Evolutionary conservation across 495 filamentous ascomycete genomes (phyloP).

Genomic region (Talaromyces thailandensis): DNA sequence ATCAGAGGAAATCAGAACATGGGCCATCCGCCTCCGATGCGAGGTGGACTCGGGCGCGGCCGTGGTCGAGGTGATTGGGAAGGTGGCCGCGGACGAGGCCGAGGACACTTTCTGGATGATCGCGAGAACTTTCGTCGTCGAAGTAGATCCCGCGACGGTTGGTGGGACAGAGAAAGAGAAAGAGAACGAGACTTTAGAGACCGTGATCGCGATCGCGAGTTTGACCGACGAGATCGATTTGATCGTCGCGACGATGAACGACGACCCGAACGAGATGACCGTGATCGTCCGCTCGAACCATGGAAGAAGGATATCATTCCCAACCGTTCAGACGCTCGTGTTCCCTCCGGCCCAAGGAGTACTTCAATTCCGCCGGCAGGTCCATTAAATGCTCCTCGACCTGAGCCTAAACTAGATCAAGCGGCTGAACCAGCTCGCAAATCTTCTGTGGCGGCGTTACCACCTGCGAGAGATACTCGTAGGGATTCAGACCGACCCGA

Average conservation of each 20-base stretch:
- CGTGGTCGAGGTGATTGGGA: conserved; percentile 63
- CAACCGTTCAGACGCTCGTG: conserved; percentile 12
- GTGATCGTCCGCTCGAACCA: conserved; percentile 51
- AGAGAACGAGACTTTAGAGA: conserved; percentile 33
- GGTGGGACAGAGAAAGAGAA: conserved; percentile 39
- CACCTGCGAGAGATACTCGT: conserved; percentile 23
- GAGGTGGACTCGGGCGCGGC: conserved; percentile 49
- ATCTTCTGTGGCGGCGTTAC: conserved; percentile 9
- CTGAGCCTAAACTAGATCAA: conserved; percentile 15
- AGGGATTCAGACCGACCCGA: conserved; percentile 37
- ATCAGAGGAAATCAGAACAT: conserved; percentile 16
- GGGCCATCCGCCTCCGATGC: conserved; percentile 29
- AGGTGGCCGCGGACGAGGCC: conserved; percentile 43
- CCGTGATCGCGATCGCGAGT: conserved; percentile 18
- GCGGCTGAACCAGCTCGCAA: conserved; percentile 35
- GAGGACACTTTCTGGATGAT: conserved; percentile 49
- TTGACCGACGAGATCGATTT: conserved; percentile 29
- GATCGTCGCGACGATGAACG: conserved; percentile 41
- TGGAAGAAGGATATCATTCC: conserved; percentile 41
- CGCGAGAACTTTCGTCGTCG: conserved; percentile 47
- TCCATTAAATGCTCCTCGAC: conserved; percentile 1
- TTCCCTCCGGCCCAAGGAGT: conserved; percentile 21
- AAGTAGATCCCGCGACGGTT: conserved; percentile 62
- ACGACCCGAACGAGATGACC: conserved; percentile 38
- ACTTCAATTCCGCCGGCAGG: conserved; percentile 14